A percentile compares a stretch with the other conserved stretches of the same genome.
Conservation (phyloP, 106 monocot genomes). For the Allium fistulosum region DNA sequence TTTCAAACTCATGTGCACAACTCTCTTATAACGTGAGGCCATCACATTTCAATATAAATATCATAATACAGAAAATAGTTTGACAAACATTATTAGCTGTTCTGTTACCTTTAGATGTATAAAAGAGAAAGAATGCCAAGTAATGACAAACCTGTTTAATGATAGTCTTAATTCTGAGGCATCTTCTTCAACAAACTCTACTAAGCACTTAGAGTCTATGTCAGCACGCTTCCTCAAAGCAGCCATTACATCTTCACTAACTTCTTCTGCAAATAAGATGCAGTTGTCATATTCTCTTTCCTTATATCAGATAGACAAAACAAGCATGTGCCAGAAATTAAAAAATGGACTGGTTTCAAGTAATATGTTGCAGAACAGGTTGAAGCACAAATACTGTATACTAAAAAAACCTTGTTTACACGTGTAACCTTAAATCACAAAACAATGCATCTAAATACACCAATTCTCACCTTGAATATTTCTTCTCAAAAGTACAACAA, state of each 20-base stretch:
- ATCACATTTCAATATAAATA: neutral
- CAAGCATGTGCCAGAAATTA: too few species aligned
- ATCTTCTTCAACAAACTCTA: slow-evolving; percentile 49
- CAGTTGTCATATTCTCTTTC: neutral
- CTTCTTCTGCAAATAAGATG: slow-evolving; percentile 39
- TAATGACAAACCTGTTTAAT: slow-evolving; percentile 52
- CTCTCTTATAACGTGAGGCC: too few species aligned
- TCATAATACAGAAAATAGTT: neutral
- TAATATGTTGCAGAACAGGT: too few species aligned
- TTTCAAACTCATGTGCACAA: too few species aligned
- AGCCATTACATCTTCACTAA: slow-evolving; percentile 56
- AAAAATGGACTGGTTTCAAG: too few species aligned
- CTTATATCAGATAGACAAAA: too few species aligned
- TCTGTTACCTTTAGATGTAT: neutral
- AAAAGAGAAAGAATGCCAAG: too few species aligned
- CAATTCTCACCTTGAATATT: slow-evolving; percentile 29
- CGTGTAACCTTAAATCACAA: neutral
- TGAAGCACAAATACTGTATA: too few species aligned
- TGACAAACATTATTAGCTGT: neutral
- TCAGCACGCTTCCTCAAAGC: slow-evolving; percentile 81
- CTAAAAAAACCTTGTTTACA: too few species aligned
- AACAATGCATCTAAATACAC: neutral
- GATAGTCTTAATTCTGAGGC: slow-evolving; percentile 48
- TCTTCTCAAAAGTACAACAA: slow-evolving; percentile 58
- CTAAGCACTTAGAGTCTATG: slow-evolving; percentile 62